phyloP scores from a whole-genome alignment of 805 yeast species.

The Myxozyma kluyveri region DNA sequence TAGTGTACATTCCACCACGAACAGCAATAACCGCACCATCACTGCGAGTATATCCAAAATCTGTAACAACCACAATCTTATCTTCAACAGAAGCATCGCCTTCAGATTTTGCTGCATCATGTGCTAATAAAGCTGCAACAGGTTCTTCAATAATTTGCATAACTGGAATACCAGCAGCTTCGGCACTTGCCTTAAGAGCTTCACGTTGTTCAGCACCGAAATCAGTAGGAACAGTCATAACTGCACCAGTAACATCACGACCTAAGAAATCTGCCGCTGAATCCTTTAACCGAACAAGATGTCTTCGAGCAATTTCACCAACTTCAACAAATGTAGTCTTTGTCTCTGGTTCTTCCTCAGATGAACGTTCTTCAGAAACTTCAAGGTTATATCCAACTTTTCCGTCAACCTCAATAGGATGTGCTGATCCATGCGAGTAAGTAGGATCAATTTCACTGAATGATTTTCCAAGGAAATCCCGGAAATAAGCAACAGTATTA shows the following conservation, averaged over 20 bases:
- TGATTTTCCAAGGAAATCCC: conserved; percentile 83
- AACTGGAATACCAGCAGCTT: conserved; percentile 71
- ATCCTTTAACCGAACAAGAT: conserved; percentile 70
- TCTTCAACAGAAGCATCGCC: conserved; percentile 47
- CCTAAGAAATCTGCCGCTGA: conserved; percentile 96
- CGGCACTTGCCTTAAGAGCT: conserved; percentile 59
- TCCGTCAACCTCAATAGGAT: conserved; percentile 50
- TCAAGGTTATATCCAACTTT: conserved; percentile 23
- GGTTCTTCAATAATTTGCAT: conserved; percentile 91
- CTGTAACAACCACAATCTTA: conserved; percentile 85
- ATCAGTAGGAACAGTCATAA: conserved; percentile 86
- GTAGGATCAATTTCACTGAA: conserved; percentile 69
- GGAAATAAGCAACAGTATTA: conserved; percentile 84
- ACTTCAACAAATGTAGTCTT: conserved; percentile 58
- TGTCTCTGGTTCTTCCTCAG: conserved; percentile 47
- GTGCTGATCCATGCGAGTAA: conserved; percentile 61
- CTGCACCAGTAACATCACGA: conserved; percentile 72
- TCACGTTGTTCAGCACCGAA: conserved; percentile 71
- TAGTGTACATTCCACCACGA: conserved; percentile 90
- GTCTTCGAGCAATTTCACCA: conserved; percentile 79
- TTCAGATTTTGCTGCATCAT: conserved; percentile 42
- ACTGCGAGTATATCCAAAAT: conserved; percentile 93
- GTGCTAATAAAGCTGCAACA: conserved; percentile 84
- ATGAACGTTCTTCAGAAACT: conserved; percentile 5
- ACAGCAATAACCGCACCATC: conserved; percentile 92